phyloP scores from a whole-genome alignment of 179 eudicot species.

The Silene vulgaris region DNA sequence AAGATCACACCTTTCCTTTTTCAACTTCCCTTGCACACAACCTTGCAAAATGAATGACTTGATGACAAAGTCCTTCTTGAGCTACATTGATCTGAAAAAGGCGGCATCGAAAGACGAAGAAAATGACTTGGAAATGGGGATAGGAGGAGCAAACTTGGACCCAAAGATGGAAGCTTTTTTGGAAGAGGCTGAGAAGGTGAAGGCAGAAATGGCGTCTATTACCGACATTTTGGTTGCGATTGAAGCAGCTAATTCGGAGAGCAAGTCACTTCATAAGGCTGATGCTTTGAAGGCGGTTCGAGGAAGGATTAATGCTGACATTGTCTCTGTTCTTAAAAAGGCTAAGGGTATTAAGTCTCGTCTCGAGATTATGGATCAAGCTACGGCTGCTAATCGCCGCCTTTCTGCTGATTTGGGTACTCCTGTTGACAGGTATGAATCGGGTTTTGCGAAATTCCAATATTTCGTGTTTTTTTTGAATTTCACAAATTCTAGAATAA shows the following conservation, averaged over 20 bases:
- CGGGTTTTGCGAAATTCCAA: no score
- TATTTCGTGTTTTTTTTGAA: background rate
- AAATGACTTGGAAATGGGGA: constrained; percentile 52
- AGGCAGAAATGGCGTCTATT: constrained; percentile 55
- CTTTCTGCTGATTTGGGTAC: constrained; percentile 58
- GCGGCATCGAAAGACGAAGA: constrained; percentile 64
- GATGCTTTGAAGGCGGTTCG: constrained; percentile 63
- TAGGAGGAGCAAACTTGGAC: constrained; percentile 29
- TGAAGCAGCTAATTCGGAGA: constrained; percentile 49
- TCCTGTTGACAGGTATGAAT: constrained; percentile 49
- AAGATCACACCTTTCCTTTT: no score
- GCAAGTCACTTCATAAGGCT: constrained; percentile 65
- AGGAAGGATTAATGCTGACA: constrained; percentile 49
- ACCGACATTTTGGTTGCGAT: constrained; percentile 41
- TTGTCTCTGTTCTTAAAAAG: constrained; percentile 58
- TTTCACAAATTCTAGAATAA: no score
- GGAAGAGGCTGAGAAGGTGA: constrained; percentile 76
- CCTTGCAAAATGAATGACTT: constrained; percentile 63
- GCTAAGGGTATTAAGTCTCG: constrained; percentile 52
- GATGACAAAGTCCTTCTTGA: constrained; percentile 84
- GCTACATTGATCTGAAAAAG: constrained; percentile 77
- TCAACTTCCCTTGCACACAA: no score
- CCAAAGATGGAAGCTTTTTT: constrained; percentile 61
- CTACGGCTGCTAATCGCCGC: constrained; percentile 49
- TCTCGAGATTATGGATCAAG: constrained; percentile 75